Conservation (phyloP, 192 early-diverging fungal genomes). For the Backusella westeae region DNA sequence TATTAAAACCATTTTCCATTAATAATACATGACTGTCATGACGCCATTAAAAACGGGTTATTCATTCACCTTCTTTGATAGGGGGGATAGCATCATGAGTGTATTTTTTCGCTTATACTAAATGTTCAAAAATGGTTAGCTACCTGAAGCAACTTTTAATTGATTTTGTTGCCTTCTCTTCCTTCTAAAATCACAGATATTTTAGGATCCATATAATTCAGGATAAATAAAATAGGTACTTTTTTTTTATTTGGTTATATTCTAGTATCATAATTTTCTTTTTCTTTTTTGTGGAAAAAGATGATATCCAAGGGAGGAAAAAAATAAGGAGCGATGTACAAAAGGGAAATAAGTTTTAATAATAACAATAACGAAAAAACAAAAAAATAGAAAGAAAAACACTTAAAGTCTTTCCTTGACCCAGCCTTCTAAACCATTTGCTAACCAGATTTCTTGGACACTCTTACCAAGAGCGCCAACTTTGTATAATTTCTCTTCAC, state of each 20-base stretch:
- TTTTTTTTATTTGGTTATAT: not conserved
- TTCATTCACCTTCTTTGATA: no score
- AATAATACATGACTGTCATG: no score
- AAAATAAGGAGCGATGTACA: not conserved
- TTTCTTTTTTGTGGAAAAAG: not conserved
- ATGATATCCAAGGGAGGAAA: not conserved
- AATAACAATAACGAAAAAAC: not conserved
- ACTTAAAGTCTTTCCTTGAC: constrained; percentile 68
- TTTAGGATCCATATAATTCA: not conserved
- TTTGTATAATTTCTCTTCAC: constrained; percentile 42
- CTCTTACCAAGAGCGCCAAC: constrained; percentile 76
- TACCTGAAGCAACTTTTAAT: no score
- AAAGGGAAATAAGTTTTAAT: not conserved
- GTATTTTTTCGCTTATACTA: no score
- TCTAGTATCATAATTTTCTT: not conserved
- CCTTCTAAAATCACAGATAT: not conserved
- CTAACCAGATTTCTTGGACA: constrained; percentile 97
- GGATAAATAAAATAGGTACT: not conserved
- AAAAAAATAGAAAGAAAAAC: not conserved
- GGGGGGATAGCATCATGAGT: no score
- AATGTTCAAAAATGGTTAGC: no score
- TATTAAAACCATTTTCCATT: no score
- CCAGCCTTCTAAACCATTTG: constrained; percentile 94
- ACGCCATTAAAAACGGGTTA: no score
- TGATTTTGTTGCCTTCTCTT: no score